Percentiles rank a stretch among this genome's conserved stretches.
These are phyloP conservation scores for Xylariaceae sp. DNA, from an alignment of 2,329 filamentous ascomycete genomes.

Conservation along the genomic window DNA sequence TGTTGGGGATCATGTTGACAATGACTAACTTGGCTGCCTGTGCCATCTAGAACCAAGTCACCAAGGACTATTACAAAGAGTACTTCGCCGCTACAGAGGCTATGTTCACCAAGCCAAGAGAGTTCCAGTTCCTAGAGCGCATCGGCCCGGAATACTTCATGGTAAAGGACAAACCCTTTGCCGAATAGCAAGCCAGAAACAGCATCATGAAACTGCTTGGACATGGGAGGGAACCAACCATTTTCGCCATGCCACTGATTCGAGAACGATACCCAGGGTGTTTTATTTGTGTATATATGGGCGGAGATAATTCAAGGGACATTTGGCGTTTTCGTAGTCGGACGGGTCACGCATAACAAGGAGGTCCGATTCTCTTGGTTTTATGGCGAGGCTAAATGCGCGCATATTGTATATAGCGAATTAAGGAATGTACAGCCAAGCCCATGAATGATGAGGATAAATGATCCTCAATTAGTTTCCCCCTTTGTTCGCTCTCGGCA, in stretches of 20 bases:
- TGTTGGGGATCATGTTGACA: not conserved
- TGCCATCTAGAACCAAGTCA: conserved; percentile 42
- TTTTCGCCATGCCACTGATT: not conserved
- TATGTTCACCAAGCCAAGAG: conserved; percentile 49
- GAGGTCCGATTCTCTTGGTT: conserved; percentile 1
- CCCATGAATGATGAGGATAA: conserved; percentile 14
- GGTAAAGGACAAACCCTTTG: conserved; percentile 30
- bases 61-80: conserved; percentile 50
- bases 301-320: not conserved
- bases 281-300: conserved; percentile 8
- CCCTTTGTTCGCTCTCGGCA: not conserved
- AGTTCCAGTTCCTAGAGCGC: conserved; percentile 40
- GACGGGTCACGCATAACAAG: conserved; percentile 10
- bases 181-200: conserved; percentile 5
- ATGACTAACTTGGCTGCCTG: conserved; percentile 6
- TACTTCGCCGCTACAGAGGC: conserved; percentile 48
- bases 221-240: not conserved
- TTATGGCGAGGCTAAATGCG: conserved; percentile 24
- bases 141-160: conserved; percentile 37
- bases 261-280: conserved; percentile 18
- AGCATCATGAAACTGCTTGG: not conserved
- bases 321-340: conserved; percentile 9
- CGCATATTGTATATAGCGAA: conserved; percentile 33
- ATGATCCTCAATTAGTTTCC: conserved; percentile 10
- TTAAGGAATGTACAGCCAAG: conserved; percentile 34